phyloP scores from a whole-genome alignment of 768 basidiomycete species.

The Cystofilobasidium macerans region DNA sequence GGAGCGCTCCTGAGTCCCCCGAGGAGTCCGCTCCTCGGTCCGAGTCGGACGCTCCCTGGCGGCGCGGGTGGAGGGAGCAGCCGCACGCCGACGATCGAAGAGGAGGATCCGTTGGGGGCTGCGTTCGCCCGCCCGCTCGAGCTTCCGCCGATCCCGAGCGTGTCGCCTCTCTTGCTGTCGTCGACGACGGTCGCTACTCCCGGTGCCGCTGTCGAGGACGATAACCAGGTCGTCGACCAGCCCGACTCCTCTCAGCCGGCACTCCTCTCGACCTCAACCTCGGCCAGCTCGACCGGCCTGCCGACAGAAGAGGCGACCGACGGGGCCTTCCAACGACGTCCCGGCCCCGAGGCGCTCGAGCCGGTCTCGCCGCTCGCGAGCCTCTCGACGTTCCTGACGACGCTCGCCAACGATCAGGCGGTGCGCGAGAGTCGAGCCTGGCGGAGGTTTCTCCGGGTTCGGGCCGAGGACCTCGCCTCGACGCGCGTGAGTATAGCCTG shows the following conservation, averaged over 20 bases:
- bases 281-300: too few relatives aligned
- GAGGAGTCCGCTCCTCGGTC: background rate
- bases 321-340: too few relatives aligned
- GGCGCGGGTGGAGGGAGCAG: background rate
- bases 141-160: background rate
- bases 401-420: conserved; percentile 55
- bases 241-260: too few relatives aligned
- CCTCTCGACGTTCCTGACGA: conserved; percentile 69
- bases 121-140: background rate
- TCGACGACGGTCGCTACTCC: too few relatives aligned
- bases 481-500: conserved; percentile 71
- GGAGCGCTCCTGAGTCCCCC: background rate
- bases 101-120: background rate
- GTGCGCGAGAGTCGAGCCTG: conserved; percentile 59
- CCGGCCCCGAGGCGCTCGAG: background rate
- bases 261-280: too few relatives aligned
- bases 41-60: background rate
- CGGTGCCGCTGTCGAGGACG: too few relatives aligned
- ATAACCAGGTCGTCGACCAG: too few relatives aligned
- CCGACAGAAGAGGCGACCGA: too few relatives aligned
- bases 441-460: conserved; percentile 74
- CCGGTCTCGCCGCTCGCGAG: conserved; percentile 35
- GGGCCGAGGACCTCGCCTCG: conserved; percentile 79
- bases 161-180: background rate
- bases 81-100: conserved; percentile 4